These are phyloP conservation scores for Acmispon strigosus DNA, from an alignment of 306 rosid genomes.

Conservation along the genomic window DNA sequence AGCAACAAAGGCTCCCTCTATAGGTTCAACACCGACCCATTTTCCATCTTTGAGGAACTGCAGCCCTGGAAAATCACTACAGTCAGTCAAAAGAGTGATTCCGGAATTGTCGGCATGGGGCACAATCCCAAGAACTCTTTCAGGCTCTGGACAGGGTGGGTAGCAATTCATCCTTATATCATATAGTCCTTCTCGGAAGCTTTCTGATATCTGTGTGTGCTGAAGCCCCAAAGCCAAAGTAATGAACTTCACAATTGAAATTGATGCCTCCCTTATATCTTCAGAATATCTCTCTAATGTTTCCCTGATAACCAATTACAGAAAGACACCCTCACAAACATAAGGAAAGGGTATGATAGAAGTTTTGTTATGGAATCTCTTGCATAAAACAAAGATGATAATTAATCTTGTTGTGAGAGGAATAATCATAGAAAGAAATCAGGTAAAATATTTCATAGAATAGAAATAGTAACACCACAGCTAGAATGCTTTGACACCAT, in stretches of 20 bases:
- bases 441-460: background rate
- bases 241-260: constrained; percentile 37
- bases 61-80: constrained; percentile 32
- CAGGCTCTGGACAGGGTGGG: constrained; percentile 49
- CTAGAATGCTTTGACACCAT: background rate
- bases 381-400: background rate
- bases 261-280: constrained; percentile 24
- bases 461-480: background rate
- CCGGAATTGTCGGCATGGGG: constrained; percentile 45
- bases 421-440: background rate
- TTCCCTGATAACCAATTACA: constrained; percentile 27
- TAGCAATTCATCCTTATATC: constrained; percentile 39
- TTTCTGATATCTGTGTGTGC: constrained; percentile 25
- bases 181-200: constrained; percentile 33
- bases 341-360: background rate
- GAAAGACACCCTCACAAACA: background rate
- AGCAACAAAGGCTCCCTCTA: constrained; percentile 36
- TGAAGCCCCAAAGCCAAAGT: constrained; percentile 28
- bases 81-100: constrained; percentile 40
- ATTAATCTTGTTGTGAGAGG: background rate
- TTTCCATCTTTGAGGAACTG: constrained; percentile 38
- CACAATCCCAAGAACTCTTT: constrained; percentile 36
- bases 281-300: constrained; percentile 36
- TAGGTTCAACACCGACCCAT: constrained; percentile 40
- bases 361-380: background rate